Evolutionary conservation across 2,329 filamentous ascomycete genomes (phyloP), one percentile per base, ranked within the genome.

Genomic region (Fusarium acutatum): DNA sequence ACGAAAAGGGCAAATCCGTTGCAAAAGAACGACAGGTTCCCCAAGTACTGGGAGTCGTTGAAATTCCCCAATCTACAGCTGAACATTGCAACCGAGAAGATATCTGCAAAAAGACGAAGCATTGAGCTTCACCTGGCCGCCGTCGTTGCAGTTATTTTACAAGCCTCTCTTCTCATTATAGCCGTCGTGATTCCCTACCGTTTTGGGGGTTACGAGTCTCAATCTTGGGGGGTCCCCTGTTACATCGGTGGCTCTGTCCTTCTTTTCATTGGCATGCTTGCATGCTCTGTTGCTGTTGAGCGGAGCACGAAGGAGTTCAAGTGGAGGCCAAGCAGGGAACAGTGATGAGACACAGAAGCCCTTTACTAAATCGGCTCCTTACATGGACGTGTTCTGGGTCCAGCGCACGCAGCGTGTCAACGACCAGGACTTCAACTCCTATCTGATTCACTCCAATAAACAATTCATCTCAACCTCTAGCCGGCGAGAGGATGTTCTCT

Each of bases 161-260:
- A 60, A 1, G 7, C 6, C 1, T 46, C 34, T 7, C 32, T 63
- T 18, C 41, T 59, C 1, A 6, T 18, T 2, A 41, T 63, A 15
- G 53, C 53, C 4, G 35, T 4, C 0, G 28, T 35, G 0, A 5
- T 41, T 11, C 18, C 41, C 0, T 47, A 35, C 11, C 15, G 7
- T 0, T 1, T 35, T 13, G 1, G 7, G 1, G 20, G 24, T 0
- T 63, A 40, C n/a, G 24, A 49, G 9, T 6, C 30, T 13, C 8
- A 60, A 3, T 15, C 30, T 13, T 63, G 35, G 24, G 60, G 60
- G 0, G n/a, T 60, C 11, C 60, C 35, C 7, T 63, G 28, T 3
- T 63, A 63, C 2, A 17, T 47, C 1, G 12, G 9, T 3, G 60
- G 53, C 1, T 60, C 60, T 1, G 3, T 59, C 7, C 9, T 49